A percentile compares a stretch with the other conserved stretches of the same genome.
These are phyloP conservation scores for Thozetella sp. DNA, from an alignment of 495 filamentous ascomycete species.

Conservation along the genomic window DNA sequence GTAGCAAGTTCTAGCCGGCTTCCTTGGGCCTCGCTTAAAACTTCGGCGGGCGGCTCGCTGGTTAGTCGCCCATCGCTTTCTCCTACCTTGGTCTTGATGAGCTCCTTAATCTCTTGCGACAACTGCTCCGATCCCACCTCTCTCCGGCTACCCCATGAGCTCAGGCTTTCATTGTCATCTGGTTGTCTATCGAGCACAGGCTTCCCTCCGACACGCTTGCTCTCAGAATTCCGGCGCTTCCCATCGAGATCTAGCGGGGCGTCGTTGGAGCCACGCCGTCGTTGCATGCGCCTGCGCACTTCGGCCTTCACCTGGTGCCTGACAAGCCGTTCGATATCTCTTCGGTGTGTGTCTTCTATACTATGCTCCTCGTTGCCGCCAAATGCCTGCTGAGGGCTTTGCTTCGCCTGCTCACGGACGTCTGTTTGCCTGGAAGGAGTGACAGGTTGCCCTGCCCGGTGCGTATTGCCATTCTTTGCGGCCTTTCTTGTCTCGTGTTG, in stretches of 20 bases:
- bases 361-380: neutral
- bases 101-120: neutral
- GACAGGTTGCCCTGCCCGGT: too few relatives aligned
- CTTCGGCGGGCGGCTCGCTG: neutral
- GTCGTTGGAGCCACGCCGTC: neutral
- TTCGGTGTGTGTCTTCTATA: neutral
- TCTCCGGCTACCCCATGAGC: neutral
- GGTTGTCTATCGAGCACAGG: neutral
- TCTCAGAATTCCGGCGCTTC: neutral
- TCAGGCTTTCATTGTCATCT: constrained; percentile 1
- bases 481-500: too few relatives aligned
- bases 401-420: neutral
- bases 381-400: neutral
- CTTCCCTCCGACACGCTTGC: neutral
- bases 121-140: neutral
- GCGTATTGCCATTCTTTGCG: too few relatives aligned
- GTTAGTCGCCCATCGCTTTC: neutral
- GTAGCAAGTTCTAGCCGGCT: neutral
- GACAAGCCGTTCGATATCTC: neutral
- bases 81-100: neutral
- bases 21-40: neutral
- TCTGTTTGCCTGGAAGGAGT: neutral
- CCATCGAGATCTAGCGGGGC: neutral
- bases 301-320: neutral
- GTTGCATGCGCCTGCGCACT: neutral